Evolutionary conservation across 208 protist genomes (phyloP), one percentile per base, ranked within the genome.

Genomic region (Acanthamoeba sp.): DNA sequence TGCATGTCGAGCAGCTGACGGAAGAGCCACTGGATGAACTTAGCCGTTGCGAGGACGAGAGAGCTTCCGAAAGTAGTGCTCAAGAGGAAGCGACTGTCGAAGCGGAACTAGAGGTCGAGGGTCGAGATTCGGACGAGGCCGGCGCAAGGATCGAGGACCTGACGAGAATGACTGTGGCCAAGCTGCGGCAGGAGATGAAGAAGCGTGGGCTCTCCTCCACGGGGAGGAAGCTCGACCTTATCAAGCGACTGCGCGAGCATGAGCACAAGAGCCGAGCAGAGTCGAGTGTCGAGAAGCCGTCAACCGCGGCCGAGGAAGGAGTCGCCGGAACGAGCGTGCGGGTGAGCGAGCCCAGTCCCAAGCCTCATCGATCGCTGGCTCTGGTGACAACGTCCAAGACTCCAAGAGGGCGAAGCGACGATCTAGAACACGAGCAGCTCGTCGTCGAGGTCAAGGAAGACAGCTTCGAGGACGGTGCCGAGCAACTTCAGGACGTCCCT

Each of bases 371-470:
- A 24, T 82, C 73, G 73, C 73, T 82, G 73, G 36, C 50, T n/a
- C 73, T 82, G 16, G 59, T 69, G 59, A 42, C 4, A 24, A 12
- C 73, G 29, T 9, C 18, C 24, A 40, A 29, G 64, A 38, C 29
- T 16, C 9, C 73, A 2, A 82, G 38, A 24, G 16, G 38, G 3
- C 16, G 4, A 18, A 50, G 50, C 2, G 73, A 82, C 7, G 20
- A 18, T 2, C 42, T 82, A 2, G 73, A 82, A 3, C 73, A 82
- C 40, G 73, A 82, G 36, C 4, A 82, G 38, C 73, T 82, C 6
- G 29, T 50, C n/a, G 73, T 82, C 6, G 73, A 82, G 73, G 40
- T 82, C 32, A 82, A 82, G 73, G 73, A 82, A 18, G 42, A 82
- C 40, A 82, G 73, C 73, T 76, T 76, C 66, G 66, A 76, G 66